Conservation (phyloP, 495 filamentous ascomycete species). For the Xylaria longipes region DNA sequence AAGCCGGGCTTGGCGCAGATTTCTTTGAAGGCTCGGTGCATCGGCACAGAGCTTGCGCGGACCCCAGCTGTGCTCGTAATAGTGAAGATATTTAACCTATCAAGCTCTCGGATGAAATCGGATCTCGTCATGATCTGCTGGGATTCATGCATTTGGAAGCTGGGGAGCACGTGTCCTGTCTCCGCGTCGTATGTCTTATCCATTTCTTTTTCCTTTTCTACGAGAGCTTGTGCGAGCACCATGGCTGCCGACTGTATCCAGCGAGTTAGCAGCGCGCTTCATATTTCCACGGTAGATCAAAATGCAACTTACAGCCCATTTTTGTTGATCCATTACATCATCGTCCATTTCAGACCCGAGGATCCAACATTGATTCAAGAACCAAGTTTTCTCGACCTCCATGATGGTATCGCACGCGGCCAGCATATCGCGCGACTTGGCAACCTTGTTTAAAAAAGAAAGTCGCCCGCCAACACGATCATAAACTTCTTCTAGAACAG, state of each 20-base stretch:
- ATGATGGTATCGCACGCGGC: constrained; percentile 80
- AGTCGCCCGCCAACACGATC: constrained; percentile 84
- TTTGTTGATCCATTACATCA: constrained; percentile 99
- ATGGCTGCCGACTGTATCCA: constrained; percentile 79
- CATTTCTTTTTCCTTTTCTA: constrained; percentile 77
- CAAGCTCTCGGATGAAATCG: constrained; percentile 92
- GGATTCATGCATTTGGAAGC: constrained; percentile 82
- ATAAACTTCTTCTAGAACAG: constrained; percentile 77
- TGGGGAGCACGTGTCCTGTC: constrained; percentile 77
- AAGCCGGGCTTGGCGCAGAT: constrained; percentile 78
- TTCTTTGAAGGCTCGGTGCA: constrained; percentile 89
- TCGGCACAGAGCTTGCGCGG: constrained; percentile 91
- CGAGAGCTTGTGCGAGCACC: constrained; percentile 88
- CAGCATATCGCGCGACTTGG: constrained; percentile 78
- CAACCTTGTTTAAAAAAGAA: constrained; percentile 84
- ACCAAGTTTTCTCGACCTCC: constrained; percentile 86
- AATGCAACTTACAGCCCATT: constrained; percentile 73
- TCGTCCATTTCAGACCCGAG: constrained; percentile 94
- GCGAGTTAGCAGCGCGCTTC: constrained; percentile 20
- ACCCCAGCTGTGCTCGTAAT: constrained; percentile 89
- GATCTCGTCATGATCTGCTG: constrained; percentile 91
- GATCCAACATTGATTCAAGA: constrained; percentile 94
- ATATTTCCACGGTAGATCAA: neutral
- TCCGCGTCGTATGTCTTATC: constrained; percentile 65
- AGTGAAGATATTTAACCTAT: constrained; percentile 93